Evolutionary conservation across 352 stramenopile species (phyloP).

Genomic region (Blastocystis sp.): DNA sequence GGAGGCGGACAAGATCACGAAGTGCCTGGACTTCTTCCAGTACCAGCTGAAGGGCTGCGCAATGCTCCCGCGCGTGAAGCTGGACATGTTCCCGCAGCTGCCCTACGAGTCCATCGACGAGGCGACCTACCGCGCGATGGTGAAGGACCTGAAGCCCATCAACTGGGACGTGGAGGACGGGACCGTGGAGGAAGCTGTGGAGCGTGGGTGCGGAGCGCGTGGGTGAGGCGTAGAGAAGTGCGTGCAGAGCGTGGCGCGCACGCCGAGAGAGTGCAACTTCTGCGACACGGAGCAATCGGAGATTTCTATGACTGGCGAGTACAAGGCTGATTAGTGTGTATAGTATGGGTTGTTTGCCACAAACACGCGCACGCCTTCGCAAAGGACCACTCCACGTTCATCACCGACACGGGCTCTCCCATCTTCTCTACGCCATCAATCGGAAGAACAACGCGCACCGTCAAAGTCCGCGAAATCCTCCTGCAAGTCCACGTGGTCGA

Average conservation of each 20-base stretch:
- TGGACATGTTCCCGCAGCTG: conserved; percentile 83
- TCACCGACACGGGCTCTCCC: conserved; percentile 22
- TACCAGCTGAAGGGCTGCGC: conserved; percentile 88
- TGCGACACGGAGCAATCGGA: conserved; percentile 46
- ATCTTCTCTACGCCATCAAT: conserved; percentile 26
- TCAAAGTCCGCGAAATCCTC: conserved; percentile 68
- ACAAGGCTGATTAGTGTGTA: conserved; percentile 66
- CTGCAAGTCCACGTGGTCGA: conserved; percentile 63
- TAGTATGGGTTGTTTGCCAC: conserved; percentile 19
- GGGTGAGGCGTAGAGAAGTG: not conserved
- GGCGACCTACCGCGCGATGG: conserved; percentile 74
- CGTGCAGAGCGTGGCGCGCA: not conserved
- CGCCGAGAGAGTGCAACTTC: conserved; percentile 7
- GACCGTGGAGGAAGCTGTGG: not conserved
- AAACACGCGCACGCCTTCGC: not conserved
- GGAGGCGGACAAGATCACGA: conserved; percentile 78
- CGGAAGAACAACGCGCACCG: not conserved
- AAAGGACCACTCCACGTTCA: conserved; percentile 60
- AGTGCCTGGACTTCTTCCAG: conserved; percentile 85
- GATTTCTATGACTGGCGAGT: conserved; percentile 42
- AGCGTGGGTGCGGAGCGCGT: not conserved
- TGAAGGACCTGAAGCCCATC: conserved; percentile 69
- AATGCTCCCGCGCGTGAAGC: conserved; percentile 80
- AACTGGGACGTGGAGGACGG: conserved; percentile 39
- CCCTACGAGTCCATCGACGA: conserved; percentile 83